Conservation (phyloP, 805 yeast species). For the Spathaspora boniae region DNA sequence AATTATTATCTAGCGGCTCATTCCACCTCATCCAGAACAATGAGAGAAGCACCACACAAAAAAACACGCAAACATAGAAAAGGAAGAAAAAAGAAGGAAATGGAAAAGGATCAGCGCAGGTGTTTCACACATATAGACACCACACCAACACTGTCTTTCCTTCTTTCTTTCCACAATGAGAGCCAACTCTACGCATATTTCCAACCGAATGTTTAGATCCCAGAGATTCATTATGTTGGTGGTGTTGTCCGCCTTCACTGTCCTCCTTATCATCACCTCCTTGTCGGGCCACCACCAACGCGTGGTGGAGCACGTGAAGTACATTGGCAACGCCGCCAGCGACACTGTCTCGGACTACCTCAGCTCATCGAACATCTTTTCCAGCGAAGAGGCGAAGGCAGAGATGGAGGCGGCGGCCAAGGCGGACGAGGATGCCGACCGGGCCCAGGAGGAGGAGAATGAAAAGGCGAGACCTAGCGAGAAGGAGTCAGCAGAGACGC, state of each 20-base stretch:
- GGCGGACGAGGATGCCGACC: background rate
- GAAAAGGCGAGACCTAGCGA: no score
- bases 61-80: no score
- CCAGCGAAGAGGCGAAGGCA: background rate
- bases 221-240: constrained; percentile 25
- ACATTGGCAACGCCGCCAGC: background rate
- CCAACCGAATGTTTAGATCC: constrained; percentile 29
- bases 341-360: background rate
- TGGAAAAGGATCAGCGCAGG: no score
- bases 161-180: constrained; percentile 5
- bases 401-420: background rate
- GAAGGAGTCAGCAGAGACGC: no score
- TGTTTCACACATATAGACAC: no score
- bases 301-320: constrained; percentile 2
- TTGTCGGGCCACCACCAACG: constrained; percentile 25
- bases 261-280: constrained; percentile 25
- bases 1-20: no score
- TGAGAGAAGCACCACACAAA: no score
- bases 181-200: constrained; percentile 26
- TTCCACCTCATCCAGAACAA: no score
- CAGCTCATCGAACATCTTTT: no score
- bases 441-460: no score
- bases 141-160: no score
- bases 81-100: no score
- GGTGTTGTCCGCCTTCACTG: constrained; percentile 20